Base-by-base conservation (phyloP, 2,329 filamentous ascomycete species). In the Akanthomyces dipterigenus region DNA sequence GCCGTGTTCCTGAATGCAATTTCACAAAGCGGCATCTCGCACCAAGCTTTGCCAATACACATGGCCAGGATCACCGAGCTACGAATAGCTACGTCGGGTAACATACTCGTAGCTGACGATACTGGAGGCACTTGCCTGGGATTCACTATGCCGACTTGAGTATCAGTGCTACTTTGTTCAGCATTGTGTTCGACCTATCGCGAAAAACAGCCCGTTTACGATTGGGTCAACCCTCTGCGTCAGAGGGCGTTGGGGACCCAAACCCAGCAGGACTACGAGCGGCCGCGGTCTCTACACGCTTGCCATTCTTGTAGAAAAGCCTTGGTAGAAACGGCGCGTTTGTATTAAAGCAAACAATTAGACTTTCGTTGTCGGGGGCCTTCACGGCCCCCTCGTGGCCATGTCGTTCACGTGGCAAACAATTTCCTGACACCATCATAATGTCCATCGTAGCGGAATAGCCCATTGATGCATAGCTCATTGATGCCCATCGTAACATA, bases 1-100 rank as follows among this genome's bases (percentile, higher is more conserved):
- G 68, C 67, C 49, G 69, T 70, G 42, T 66, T 70, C 24, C 65
- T 67, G 24, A 66, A 70, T 49, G 69, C 68, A 20, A 68, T 70
- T 28, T 68, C 69, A 42, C 60, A 67, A 20, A 66, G 67, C 8
- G 66, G 69, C 12, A 34, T 66, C 36, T 63, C 64, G 20, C 57
- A 70, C 5, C 67, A 55, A 1, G 58, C 58, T 1, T 42, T 55
- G 3, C 58, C 58, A 6, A 49, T 61, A 20, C 58, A 61, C 31
- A 48, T 61, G 38, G 50, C 31, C 31, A 34, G 31, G 7, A 34
- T 34, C 31, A 34, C 31, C 31, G 31, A 34, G 6, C 31, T 34
- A 34, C 7, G 31, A 34, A 34, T 34, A 34, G 31, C 31, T 34
- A 61, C 50, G 3, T 46, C 58, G 8, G 58, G 49, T 9, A 42